phyloP scores from a whole-genome alignment of 192 early-diverging fungal genomes.

The Phycomyces blakesleeanus region DNA sequence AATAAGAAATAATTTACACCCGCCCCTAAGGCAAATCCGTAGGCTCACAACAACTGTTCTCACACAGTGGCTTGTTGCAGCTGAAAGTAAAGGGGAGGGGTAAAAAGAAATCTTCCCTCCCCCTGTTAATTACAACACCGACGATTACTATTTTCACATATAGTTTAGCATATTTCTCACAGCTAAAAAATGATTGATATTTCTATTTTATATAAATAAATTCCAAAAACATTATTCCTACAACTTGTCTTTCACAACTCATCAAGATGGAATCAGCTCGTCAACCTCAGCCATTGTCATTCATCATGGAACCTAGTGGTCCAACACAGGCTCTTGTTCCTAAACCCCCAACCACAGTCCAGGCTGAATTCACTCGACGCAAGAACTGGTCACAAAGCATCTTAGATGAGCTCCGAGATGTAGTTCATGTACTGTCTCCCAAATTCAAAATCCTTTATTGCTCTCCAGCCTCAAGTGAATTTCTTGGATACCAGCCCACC shows the following conservation, averaged over 20 bases:
- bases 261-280: not conserved
- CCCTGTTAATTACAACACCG: too few relatives aligned
- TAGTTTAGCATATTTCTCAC: too few relatives aligned
- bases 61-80: too few relatives aligned
- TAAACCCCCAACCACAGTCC: not conserved
- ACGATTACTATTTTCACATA: too few relatives aligned
- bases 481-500: constrained; percentile 30
- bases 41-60: too few relatives aligned
- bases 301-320: not conserved
- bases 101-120: too few relatives aligned
- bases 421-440: constrained; percentile 33
- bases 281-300: constrained; percentile 1
- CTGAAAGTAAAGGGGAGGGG: too few relatives aligned
- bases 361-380: constrained; percentile 32
- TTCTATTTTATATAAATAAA: too few relatives aligned
- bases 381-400: constrained; percentile 36
- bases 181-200: too few relatives aligned
- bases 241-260: not conserved
- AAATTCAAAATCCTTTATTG: constrained; percentile 26
- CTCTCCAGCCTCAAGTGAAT: constrained; percentile 26
- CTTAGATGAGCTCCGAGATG: constrained; percentile 25
- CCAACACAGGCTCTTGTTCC: constrained; percentile 2
- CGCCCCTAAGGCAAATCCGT: too few relatives aligned
- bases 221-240: not conserved
- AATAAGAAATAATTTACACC: too few relatives aligned